Base-by-base conservation (phyloP, 2,329 filamentous ascomycete genomes). In the Colletotrichum sp. region DNA sequence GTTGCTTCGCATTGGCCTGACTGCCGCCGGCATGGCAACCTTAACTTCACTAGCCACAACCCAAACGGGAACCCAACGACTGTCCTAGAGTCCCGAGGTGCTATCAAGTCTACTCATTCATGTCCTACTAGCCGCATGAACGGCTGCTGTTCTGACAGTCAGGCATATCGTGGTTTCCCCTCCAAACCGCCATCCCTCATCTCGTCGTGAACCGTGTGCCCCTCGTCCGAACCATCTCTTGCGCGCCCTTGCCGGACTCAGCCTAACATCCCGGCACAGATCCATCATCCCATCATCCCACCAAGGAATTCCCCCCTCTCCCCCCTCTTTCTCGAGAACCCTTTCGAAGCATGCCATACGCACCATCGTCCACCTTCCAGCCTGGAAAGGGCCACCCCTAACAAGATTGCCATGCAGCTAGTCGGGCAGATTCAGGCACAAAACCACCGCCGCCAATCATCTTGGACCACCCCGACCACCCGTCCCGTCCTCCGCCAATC, bases 391-490 rank as follows among this genome's bases (percentile, higher is more conserved):
- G 15, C 13, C 62, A 56, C 62, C 24, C 64, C 64, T 52, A 52
- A 52, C 58, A 62, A 76, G 73, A 76, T 76, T 76, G 70, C 70
- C 73, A 65, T 73, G 73, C 73, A 71, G 70, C 73, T 76, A 76
- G 73, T 76, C 73, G 73, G 73, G 73, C 73, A 76, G 65, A 76
- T 73, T 76, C 73, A 76, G 73, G 73, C 73, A 76, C 73, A 73
- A 76, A 73, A 69, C 21, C 64, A 34, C 64, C 58, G 18, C 38
- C 56, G 21, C 73, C 73, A 76, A 76, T 73, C 73, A 73, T 21
- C 9, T 26, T 28, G 64, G 24, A 26, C 70, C 70, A 58, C 36
- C 58, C n/a, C n/a, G 36, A 73, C 73, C 70, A n/a, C 70, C 56
- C 24, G 62, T 60, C 70, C 28, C 61, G 43, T 69, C 70, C n/a